Evolutionary conservation across 192 early-diverging fungal species (phyloP).

Genomic region (Coemansia sp.): DNA sequence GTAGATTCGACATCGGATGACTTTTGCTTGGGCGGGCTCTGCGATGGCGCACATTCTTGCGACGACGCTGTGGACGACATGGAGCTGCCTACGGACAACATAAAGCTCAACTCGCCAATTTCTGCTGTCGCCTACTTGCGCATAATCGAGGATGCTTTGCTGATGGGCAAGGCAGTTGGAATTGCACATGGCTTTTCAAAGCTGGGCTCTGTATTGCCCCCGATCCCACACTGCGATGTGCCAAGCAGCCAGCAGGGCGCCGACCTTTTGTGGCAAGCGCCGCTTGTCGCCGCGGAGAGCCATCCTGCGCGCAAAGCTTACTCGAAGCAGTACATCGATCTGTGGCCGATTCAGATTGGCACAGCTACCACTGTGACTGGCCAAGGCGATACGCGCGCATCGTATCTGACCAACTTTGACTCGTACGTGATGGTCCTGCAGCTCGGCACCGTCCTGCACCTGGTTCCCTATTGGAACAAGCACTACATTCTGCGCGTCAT

Average conservation of each 20-base stretch:
- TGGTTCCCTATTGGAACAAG: conserved; percentile 67
- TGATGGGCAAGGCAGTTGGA: conserved; percentile 66
- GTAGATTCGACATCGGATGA: background rate
- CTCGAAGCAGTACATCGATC: conserved; percentile 58
- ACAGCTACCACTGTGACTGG: conserved; percentile 20
- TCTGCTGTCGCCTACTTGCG: conserved; percentile 59
- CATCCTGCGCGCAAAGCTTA: background rate
- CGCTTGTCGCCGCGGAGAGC: background rate
- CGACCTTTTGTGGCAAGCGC: background rate
- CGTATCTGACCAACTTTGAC: conserved; percentile 59
- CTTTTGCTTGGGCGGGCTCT: background rate
- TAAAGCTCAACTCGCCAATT: conserved; percentile 59
- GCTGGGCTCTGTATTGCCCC: conserved; percentile 38
- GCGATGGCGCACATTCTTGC: background rate
- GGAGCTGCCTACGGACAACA: conserved; percentile 57
- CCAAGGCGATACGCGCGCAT: conserved; percentile 12
- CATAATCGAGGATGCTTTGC: conserved; percentile 68
- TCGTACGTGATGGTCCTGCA: conserved; percentile 74
- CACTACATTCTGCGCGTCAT: conserved; percentile 61
- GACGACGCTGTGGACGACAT: background rate
- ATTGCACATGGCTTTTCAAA: conserved; percentile 62
- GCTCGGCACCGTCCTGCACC: conserved; percentile 68
- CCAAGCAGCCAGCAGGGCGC: background rate
- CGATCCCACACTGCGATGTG: background rate
- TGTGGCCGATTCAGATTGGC: conserved; percentile 72